These are phyloP conservation scores for Kazachstania kunashirensis DNA, from an alignment of 805 yeast genomes.

Conservation along the genomic window DNA sequence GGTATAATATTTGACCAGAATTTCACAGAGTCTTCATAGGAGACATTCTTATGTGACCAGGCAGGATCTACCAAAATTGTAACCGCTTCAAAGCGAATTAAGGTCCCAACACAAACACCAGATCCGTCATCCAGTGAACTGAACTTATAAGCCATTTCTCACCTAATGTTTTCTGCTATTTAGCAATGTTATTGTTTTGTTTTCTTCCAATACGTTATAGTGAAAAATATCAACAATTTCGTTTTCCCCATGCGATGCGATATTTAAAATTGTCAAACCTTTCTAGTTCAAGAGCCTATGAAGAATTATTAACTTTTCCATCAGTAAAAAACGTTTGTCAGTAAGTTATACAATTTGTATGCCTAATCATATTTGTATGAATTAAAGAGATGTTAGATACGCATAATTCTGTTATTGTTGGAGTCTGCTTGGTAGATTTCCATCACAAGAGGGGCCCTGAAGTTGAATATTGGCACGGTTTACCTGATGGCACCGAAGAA, in stretches of 20 bases:
- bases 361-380: too few species aligned
- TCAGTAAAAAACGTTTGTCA: too few species aligned
- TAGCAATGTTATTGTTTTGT: neutral
- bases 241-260: too few species aligned
- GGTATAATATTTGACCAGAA: slow-evolving; percentile 36
- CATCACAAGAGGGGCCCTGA: slow-evolving; percentile 93
- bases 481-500: slow-evolving; percentile 29
- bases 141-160: slow-evolving; percentile 19
- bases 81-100: slow-evolving; percentile 48
- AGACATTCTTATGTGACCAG: slow-evolving; percentile 50
- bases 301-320: too few species aligned
- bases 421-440: slow-evolving; percentile 84
- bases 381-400: slow-evolving; percentile 1
- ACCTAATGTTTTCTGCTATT: neutral
- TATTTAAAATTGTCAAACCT: too few species aligned
- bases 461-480: slow-evolving; percentile 76
- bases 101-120: slow-evolving; percentile 33
- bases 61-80: slow-evolving; percentile 62
- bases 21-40: slow-evolving; percentile 23
- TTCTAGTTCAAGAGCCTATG: too few species aligned
- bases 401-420: slow-evolving; percentile 45
- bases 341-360: too few species aligned
- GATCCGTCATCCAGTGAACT: slow-evolving; percentile 24
- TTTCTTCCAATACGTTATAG: neutral
- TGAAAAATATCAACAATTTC: too few species aligned